These are phyloP conservation scores for Kwoniella sp. DNA, from an alignment of 768 basidiomycete genomes.

Conservation along the genomic window DNA sequence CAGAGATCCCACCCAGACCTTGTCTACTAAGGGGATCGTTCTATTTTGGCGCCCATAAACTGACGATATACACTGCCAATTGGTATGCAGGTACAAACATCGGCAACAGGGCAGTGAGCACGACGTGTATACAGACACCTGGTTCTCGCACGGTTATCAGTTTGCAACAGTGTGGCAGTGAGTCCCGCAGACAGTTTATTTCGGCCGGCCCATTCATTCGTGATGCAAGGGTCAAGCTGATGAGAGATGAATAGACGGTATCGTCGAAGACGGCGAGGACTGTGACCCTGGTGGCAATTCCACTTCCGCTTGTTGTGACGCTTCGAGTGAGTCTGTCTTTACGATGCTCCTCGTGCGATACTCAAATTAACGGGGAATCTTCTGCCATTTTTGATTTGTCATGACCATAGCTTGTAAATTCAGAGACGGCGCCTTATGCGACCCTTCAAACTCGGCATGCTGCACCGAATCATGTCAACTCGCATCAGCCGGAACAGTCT, in stretches of 20 bases:
- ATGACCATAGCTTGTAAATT: slow-evolving; percentile 60
- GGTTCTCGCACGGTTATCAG: slow-evolving; percentile 54
- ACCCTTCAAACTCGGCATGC: slow-evolving; percentile 73
- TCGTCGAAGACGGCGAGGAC: slow-evolving; percentile 68
- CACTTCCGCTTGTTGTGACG: slow-evolving; percentile 68
- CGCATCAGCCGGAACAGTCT: slow-evolving; percentile 65
- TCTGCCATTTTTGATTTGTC: background rate
- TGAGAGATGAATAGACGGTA: slow-evolving; percentile 44
- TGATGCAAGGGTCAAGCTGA: too few species aligned
- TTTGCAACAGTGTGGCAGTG: slow-evolving; percentile 52
- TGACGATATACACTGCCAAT: too few species aligned
- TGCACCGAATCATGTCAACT: slow-evolving; percentile 73
- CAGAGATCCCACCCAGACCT: too few species aligned
- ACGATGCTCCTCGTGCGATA: too few species aligned
- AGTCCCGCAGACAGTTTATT: slow-evolving; percentile 14
- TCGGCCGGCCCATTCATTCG: background rate
- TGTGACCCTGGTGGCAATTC: slow-evolving; percentile 75
- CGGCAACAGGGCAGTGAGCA: slow-evolving; percentile 61
- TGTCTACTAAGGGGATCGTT: too few species aligned
- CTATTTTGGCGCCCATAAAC: too few species aligned
- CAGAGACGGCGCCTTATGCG: slow-evolving; percentile 70
- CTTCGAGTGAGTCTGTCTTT: slow-evolving; percentile 59
- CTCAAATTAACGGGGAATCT: too few species aligned
- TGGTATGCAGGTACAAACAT: slow-evolving; percentile 76
- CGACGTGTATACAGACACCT: slow-evolving; percentile 70